These are phyloP conservation scores for Wickerhamiella domercqiae DNA, from an alignment of 805 yeast genomes.

Conservation along the genomic window DNA sequence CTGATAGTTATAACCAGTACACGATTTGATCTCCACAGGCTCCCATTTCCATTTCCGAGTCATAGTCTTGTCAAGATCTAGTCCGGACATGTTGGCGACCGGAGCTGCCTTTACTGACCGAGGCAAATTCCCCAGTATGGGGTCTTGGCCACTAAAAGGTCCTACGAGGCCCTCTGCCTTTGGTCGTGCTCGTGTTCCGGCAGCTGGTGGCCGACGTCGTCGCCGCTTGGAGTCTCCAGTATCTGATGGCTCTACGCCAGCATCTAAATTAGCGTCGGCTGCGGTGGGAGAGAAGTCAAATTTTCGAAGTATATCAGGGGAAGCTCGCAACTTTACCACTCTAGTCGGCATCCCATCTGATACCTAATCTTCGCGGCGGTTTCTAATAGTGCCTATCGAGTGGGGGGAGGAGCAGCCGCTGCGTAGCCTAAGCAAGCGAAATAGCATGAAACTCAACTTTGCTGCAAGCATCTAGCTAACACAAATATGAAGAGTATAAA, in stretches of 20 bases:
- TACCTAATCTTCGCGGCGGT: neutral
- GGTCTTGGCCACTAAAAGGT: slow-evolving; percentile 11
- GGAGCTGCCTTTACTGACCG: slow-evolving; percentile 16
- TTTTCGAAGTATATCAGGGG: slow-evolving; percentile 11
- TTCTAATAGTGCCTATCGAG: neutral
- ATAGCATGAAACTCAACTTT: no score
- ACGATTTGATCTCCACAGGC: slow-evolving; percentile 28
- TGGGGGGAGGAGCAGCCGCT: neutral
- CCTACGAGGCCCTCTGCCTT: slow-evolving; percentile 1
- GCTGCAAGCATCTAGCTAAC: no score
- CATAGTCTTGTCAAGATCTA: slow-evolving; percentile 30
- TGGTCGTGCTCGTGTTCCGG: neutral
- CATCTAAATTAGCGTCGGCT: neutral
- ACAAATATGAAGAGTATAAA: no score
- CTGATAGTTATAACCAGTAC: slow-evolving; percentile 30
- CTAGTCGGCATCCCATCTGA: slow-evolving; percentile 2
- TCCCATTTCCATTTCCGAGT: slow-evolving; percentile 32
- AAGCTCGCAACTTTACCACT: slow-evolving; percentile 13
- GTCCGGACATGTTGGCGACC: slow-evolving; percentile 22
- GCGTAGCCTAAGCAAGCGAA: no score
- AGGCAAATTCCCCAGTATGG: slow-evolving; percentile 13
- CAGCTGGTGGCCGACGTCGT: neutral
- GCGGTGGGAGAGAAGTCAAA: slow-evolving; percentile 8
- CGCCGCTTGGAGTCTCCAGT: no score
- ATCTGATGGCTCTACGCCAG: slow-evolving; percentile 2